Base-by-base conservation (phyloP, 2,329 filamentous ascomycete species). In the Domatiomyces catenatus region DNA sequence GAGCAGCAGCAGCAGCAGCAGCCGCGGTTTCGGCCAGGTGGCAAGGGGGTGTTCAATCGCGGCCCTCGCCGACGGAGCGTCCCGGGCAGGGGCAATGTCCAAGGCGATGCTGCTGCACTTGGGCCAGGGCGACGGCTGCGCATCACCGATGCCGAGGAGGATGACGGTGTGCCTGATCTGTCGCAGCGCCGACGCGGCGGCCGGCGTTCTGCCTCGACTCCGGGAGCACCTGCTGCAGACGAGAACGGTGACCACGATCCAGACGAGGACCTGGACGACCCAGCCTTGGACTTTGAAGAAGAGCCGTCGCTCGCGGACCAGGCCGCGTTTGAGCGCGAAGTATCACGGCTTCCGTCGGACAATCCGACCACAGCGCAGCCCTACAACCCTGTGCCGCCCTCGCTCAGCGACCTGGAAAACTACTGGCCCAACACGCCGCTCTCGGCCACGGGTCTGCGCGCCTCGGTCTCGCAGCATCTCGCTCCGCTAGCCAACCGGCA, bases 391-490 rank as follows among this genome's bases (percentile, higher is more conserved):
- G 32, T 39, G 10, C 32, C 32, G 10, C 32, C 32, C 10, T 39
- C 32, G 1, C 32, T 56, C n/a, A 50, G 54, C 15, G 50, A 52
- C n/a, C 48, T 60, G 19, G 55, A 52, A 46, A 51, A 52, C 7
- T 57, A 60, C 49, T 60, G 58, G 58, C 58, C 58, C 10, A 58
- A 58, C 51, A 59, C 56, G 8, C 57, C 58, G 2, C 50, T 59
- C 8, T 51, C 52, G 10, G 46, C 36, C 20, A 53, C 53, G 6
- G 55, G 56, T 3, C 20, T 59, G 28, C 52, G 52, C 18, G 56
- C 57, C 22, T 53, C 51, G 15, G 53, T 60, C 24, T 54, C 58
- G 47, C 57, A 60, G 43, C 52, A 58, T 42, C 56, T 60, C 24
- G 55, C 57, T 36, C 58, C 54, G 54, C 56, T 59, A 12, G 57